Evolutionary conservation across 2,329 filamentous ascomycete genomes (phyloP).

Genomic region (Lecanicillium sp.): DNA sequence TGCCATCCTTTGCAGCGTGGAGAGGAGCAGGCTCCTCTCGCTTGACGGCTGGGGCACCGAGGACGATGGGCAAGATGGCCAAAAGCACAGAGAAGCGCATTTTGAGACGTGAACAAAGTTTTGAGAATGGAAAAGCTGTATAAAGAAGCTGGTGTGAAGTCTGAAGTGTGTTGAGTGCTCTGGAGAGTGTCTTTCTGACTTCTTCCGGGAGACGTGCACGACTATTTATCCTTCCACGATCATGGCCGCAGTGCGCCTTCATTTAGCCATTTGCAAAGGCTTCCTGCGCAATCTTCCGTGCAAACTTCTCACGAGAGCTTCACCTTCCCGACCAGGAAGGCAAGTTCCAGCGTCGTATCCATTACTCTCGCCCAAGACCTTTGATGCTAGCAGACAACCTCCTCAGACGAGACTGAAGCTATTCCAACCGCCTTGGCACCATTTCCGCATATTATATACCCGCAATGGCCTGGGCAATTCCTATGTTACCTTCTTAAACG

Average conservation of each 20-base stretch:
- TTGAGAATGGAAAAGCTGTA: too few relatives aligned
- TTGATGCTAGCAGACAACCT: background rate
- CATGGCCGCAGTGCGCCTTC: too few relatives aligned
- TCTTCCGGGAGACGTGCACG: background rate
- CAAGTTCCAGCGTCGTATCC: background rate
- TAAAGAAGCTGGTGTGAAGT: background rate
- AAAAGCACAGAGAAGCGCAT: constrained; percentile 23
- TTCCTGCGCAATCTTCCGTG: too few relatives aligned
- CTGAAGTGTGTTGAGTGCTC: background rate
- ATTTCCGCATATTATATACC: background rate
- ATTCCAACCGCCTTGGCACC: background rate
- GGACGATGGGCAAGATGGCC: constrained; percentile 19
- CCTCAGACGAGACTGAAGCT: background rate
- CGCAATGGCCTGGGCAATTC: background rate
- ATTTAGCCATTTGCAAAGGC: too few relatives aligned
- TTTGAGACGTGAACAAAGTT: background rate
- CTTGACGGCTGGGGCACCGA: constrained; percentile 19
- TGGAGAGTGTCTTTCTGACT: background rate
- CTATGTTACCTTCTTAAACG: constrained; percentile 9
- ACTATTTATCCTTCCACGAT: background rate
- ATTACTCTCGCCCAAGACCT: background rate
- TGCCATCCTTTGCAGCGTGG: constrained; percentile 15
- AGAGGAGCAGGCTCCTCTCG: constrained; percentile 24
- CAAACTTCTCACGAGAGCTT: background rate
- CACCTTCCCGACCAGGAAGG: constrained; percentile 11